These are phyloP conservation scores for Trichoderma gracile DNA, from an alignment of 2,329 filamentous ascomycete genomes.

Conservation along the genomic window DNA sequence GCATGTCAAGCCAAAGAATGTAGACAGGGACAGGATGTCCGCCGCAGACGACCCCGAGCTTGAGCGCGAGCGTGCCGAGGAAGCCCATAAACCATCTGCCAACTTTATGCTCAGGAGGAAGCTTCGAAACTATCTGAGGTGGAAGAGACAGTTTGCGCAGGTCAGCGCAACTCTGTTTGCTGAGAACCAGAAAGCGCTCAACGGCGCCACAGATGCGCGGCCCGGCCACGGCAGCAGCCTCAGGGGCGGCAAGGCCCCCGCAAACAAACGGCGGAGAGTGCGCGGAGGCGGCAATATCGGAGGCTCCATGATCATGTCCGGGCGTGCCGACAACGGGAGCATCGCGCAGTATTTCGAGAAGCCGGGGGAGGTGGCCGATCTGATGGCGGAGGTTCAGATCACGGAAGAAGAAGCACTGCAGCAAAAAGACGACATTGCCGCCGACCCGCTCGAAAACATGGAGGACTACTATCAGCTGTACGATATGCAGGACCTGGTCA, in stretches of 20 bases:
- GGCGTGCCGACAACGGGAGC: constrained; percentile 70
- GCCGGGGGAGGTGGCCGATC: constrained; percentile 74
- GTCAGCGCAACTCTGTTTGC: constrained; percentile 77
- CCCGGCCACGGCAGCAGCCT: constrained; percentile 44
- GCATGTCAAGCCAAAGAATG: constrained; percentile 64
- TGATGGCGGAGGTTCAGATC: constrained; percentile 82
- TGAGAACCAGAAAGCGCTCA: constrained; percentile 76
- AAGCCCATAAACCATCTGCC: constrained; percentile 67
- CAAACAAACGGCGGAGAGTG: constrained; percentile 82
- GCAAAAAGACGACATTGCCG: constrained; percentile 72
- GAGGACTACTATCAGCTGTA: constrained; percentile 90
- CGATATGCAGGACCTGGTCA: constrained; percentile 83
- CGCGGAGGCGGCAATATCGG: constrained; percentile 71
- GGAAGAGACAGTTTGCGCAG: constrained; percentile 87
- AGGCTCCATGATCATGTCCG: constrained; percentile 45
- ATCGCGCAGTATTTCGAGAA: constrained; percentile 79
- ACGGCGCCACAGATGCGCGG: constrained; percentile 62
- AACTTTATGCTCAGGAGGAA: constrained; percentile 88
- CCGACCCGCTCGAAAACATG: constrained; percentile 84
- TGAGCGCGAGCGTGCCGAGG: constrained; percentile 50
- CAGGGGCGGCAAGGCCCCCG: constrained; percentile 63
- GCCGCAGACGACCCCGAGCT: constrained; percentile 43
- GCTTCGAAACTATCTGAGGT: constrained; percentile 80
- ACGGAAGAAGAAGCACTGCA: constrained; percentile 69
- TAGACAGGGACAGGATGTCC: constrained; percentile 37